phyloP scores from a whole-genome alignment of 2,329 filamentous ascomycete genomes.

The Paradendryphiella salina region DNA sequence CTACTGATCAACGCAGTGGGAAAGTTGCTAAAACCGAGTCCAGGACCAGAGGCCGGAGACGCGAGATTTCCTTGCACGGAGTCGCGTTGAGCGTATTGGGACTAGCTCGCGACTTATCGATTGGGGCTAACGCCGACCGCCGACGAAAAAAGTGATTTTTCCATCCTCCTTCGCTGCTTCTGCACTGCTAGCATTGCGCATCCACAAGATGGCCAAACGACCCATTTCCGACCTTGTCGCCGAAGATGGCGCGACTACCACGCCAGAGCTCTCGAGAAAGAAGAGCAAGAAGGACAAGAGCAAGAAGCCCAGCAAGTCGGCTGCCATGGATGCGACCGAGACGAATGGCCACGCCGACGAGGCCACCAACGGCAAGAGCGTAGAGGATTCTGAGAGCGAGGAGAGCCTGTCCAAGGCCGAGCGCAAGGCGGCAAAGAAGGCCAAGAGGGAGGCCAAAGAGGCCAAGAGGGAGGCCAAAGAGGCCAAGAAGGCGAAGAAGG shows the following conservation, averaged over 20 bases:
- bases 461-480: constrained; percentile 40
- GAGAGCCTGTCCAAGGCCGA: constrained; percentile 48
- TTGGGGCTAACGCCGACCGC: constrained; percentile 14
- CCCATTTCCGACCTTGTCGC: constrained; percentile 38
- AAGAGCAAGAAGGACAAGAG: constrained; percentile 47
- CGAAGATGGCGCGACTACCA: constrained; percentile 28
- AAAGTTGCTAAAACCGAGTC: not conserved
- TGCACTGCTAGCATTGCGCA: constrained; percentile 3
- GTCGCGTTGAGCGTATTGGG: constrained; percentile 5
- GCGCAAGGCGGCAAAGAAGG: constrained; percentile 49
- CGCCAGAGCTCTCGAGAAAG: constrained; percentile 39
- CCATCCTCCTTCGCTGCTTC: constrained; percentile 9
- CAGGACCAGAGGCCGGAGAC: not conserved
- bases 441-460: constrained; percentile 47
- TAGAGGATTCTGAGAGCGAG: constrained; percentile 31
- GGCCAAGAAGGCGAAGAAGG: constrained; percentile 27
- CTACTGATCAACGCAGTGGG: not conserved
- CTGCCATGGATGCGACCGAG: constrained; percentile 22
- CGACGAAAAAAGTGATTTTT: constrained; percentile 23
- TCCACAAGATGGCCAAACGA: constrained; percentile 44
- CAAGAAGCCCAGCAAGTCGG: constrained; percentile 32
- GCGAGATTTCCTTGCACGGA: constrained; percentile 3
- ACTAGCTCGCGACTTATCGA: constrained; percentile 25
- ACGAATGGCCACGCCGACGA: constrained; percentile 26
- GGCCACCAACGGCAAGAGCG: constrained; percentile 19